phyloP scores from a whole-genome alignment of 345 rosid species.

The Citrus sp. region DNA sequence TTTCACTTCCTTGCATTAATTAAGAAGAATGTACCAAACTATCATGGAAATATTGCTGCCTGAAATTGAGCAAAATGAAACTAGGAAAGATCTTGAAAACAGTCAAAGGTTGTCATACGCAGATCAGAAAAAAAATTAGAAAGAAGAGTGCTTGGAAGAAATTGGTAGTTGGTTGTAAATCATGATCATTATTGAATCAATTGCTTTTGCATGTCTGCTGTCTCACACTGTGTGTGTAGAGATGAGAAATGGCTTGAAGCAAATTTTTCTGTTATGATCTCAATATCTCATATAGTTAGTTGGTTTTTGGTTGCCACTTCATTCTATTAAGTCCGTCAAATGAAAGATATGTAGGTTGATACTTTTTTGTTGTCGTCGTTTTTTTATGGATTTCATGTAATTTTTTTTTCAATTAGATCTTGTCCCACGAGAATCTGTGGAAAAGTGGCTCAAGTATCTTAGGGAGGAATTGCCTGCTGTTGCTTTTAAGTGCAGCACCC shows the following conservation, averaged over 20 bases:
- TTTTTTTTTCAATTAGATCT: slow-evolving; percentile 54
- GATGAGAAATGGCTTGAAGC: too few species aligned
- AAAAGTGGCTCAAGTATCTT: slow-evolving; percentile 91
- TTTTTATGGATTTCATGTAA: background rate
- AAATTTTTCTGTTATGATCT: too few species aligned
- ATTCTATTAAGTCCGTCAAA: background rate
- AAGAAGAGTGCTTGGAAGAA: background rate
- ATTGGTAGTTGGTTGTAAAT: background rate
- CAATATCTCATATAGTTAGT: background rate
- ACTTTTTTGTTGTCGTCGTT: background rate
- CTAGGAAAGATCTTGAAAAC: background rate
- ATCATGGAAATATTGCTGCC: background rate
- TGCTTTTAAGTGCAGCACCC: slow-evolving; percentile 95
- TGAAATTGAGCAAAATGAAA: background rate
- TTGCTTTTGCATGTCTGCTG: background rate
- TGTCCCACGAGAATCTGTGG: slow-evolving; percentile 95
- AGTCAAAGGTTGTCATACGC: background rate
- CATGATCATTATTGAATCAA: background rate
- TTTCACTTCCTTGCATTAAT: background rate
- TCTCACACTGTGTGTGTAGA: background rate
- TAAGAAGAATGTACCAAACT: background rate
- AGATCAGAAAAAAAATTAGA: background rate
- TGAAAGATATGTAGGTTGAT: background rate
- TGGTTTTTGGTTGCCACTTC: background rate
- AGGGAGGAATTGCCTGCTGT: slow-evolving; percentile 96